Evolutionary conservation across 192 early-diverging fungal genomes (phyloP), one percentile per base, ranked within the genome.

Genomic region (Coemansia sp.): DNA sequence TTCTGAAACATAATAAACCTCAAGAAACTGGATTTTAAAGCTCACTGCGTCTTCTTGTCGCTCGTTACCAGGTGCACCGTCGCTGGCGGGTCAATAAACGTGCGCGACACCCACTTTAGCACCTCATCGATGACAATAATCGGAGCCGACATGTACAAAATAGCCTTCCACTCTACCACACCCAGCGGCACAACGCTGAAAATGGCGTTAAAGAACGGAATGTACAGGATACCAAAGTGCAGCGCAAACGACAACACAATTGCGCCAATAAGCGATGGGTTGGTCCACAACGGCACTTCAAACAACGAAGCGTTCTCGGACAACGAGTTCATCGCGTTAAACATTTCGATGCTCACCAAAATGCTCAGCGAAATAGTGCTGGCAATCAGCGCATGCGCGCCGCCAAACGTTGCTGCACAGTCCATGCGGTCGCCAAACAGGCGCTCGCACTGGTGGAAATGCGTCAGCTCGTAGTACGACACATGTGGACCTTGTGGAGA

Each of bases 261-360:
- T 22, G 94, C 84, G 50, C 86, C 83, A 7, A 94, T 87, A 43
- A 99, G 84, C 83, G 91, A 95, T 47, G 90, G 81, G 79, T 99
- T 99, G 38, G 82, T 83, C 91, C 93, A 94, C 55, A 99, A 60
- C n/a, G 92, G 93, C 59, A 98, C 87, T 3, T 91, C 91, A 25
- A 98, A 75, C 65, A 99, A 76, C 25, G 90, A 92, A 61, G 94
- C 94, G 76, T 99, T 97, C 84, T 98, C 97, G 15, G 92, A 94
- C 54, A 98, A 83, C 75, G 87, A 90, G 83, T 98, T 98, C 82
- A 98, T 93, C 53, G 97, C 95, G 75, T 99, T 98, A 70, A 98
- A 90, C 97, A 99, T 98, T 75, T 99, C 96, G 68, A 99, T 96
- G 25, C 91, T 90, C 14, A 98, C 96, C 51, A 99, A 74, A 64